Conservation (phyloP, 148 eudicot genomes). For the Chenopodium suecicum region DNA sequence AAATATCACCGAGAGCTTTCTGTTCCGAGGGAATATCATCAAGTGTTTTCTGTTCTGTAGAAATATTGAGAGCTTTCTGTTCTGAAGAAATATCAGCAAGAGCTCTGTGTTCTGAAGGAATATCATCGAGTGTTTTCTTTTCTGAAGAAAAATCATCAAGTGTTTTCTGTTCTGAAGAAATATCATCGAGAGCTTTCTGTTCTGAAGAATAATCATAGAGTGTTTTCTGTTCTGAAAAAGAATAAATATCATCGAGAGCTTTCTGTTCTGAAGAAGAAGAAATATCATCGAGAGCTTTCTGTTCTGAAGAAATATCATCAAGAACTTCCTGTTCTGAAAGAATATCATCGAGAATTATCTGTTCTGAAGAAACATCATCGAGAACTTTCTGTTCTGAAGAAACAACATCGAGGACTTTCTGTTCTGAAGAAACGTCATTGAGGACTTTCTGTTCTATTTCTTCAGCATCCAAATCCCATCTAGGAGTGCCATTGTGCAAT, state of each 20-base stretch:
- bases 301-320: neutral
- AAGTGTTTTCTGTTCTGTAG: neutral
- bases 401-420: conserved; percentile 1
- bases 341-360: neutral
- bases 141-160: conserved; percentile 5
- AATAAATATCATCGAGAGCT: neutral
- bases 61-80: neutral
- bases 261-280: neutral
- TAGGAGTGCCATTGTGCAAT: conserved; percentile 30
- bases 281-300: neutral
- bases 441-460: conserved; percentile 5
- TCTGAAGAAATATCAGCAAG: neutral
- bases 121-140: neutral
- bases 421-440: conserved; percentile 15
- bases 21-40: neutral
- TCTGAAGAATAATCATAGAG: conserved; percentile 11
- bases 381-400: neutral
- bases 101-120: too few species aligned
- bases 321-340: neutral
- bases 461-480: conserved; percentile 31
- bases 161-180: too few species aligned
- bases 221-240: conserved; percentile 1
- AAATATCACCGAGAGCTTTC: neutral
- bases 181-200: neutral
- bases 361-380: neutral